A percentile compares a stretch with the other conserved stretches of the same genome.
These are phyloP conservation scores for Cinnamomum micranthum DNA, from an alignment of 164 flowering plant genomes.

Conservation along the genomic window DNA sequence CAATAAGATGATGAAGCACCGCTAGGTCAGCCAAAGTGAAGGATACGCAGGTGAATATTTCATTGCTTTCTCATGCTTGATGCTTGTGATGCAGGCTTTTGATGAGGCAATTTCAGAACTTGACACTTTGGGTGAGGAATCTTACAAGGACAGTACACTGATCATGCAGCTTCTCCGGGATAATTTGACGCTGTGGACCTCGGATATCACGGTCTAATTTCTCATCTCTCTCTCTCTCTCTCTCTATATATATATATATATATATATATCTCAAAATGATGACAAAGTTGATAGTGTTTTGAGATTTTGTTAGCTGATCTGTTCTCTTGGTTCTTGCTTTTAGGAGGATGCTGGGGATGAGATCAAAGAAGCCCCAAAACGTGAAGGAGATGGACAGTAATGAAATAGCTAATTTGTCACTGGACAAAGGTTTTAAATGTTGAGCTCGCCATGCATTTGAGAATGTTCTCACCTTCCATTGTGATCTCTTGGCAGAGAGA, in stretches of 20 bases:
- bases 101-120: slow-evolving; percentile 14
- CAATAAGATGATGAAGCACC: background rate
- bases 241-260: too few species aligned
- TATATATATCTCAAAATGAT: too few species aligned
- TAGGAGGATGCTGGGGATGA: slow-evolving; percentile 46
- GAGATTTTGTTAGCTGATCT: background rate
- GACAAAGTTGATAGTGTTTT: background rate
- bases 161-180: slow-evolving; percentile 16
- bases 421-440: background rate
- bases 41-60: background rate
- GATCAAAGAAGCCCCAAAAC: slow-evolving; percentile 55
- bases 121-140: slow-evolving; percentile 15
- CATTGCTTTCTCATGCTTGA: background rate
- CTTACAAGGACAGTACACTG: slow-evolving; percentile 14
- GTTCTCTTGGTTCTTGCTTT: background rate
- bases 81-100: slow-evolving; percentile 9
- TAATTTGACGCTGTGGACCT: slow-evolving; percentile 13
- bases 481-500: background rate
- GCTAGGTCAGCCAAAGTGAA: background rate
- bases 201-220: slow-evolving; percentile 6
- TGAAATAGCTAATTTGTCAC: background rate
- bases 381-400: slow-evolving; percentile 25
- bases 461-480: background rate
- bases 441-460: background rate
- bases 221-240: slow-evolving; percentile 6